Base-by-base conservation (phyloP, 805 yeast genomes). In the Diddensiella caesifluorescens region DNA sequence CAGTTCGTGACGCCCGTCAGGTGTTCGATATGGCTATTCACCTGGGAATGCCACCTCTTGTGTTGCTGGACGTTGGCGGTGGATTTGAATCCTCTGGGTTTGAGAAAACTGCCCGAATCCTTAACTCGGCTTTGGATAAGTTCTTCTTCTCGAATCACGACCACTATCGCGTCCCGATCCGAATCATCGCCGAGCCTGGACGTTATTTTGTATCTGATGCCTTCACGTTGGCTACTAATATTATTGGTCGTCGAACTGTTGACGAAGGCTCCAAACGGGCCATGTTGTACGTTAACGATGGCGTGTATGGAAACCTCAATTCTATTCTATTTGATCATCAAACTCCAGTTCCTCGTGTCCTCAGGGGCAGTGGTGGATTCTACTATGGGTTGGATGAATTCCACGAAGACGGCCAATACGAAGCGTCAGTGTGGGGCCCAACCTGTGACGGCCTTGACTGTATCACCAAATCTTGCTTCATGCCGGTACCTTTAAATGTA, bases 361-460 rank as follows among this genome's bases (percentile, higher is more conserved):
- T 89, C 46, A 69, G 77, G 35, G 79, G 78, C 48, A 62, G 69
- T 29, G 71, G 72, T 32, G 58, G 68, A 34, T 75, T 71, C 58
- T 62, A 63, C 46, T 73, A 70, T 52, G 50, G 41, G 19, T 18
- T 30, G 15, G 38, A 34, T n/a, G 47, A 38, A 22, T 39, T 37
- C 22, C 39, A 41, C n/a, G 39, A 39, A 22, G 42, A 23, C 21
- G 43, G 35, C 38, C 33, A 46, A 35, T 38, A 42, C 38, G 49
- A 41, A 20, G 51, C 56, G 45, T 84, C 95, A 3, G 73, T 92
- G 46, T 90, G 98, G 98, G 98, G 98, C 4, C 98, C 97, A 34
- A 90, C 97, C 15, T 90, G 98, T 67, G 98, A 90, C 64, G 97
- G 97, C 2, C 70, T 90, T 49, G 98, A 90, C 62, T 83, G 95